phyloP scores from a whole-genome alignment of 2,329 filamentous ascomycete species.

The Massarina eburnea region DNA sequence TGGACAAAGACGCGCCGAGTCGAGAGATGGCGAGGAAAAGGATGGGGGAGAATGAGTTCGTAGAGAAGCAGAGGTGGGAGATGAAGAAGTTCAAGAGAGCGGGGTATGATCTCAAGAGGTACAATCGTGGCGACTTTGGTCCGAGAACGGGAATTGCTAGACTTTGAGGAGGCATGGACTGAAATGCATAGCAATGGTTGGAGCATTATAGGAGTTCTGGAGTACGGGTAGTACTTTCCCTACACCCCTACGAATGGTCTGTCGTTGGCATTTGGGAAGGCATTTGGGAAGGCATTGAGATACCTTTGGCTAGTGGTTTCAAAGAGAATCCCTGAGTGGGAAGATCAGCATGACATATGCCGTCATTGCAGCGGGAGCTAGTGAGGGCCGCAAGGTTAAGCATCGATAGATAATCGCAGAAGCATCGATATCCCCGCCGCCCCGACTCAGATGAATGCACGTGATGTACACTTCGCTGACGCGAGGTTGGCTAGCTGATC shows the following conservation, averaged over 20 bases:
- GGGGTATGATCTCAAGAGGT: constrained; percentile 35
- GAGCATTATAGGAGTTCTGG: not conserved
- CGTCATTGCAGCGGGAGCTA: not conserved
- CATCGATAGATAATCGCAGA: not conserved
- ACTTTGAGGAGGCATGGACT: constrained; percentile 19
- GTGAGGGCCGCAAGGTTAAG: not conserved
- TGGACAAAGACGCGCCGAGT: constrained; percentile 14
- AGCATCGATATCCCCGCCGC: not conserved
- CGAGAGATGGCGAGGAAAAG: constrained; percentile 27
- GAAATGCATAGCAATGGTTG: constrained; percentile 6
- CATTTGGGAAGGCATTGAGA: not conserved
- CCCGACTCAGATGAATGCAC: not conserved
- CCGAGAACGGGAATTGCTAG: constrained; percentile 37
- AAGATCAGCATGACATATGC: not conserved
- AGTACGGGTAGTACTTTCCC: too few relatives aligned
- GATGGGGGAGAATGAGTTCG: constrained; percentile 27
- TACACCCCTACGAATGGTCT: too few relatives aligned
- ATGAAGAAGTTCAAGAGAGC: constrained; percentile 37
- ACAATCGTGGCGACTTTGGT: constrained; percentile 42
- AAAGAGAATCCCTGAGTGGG: too few relatives aligned
- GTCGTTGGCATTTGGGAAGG: too few relatives aligned
- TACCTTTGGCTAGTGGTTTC: too few relatives aligned
- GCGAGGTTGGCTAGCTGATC: not conserved
- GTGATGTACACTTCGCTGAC: not conserved
- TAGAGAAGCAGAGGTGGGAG: constrained; percentile 35